phyloP scores from a whole-genome alignment of 176 grass and related monocot species.

The Lolium perenne region DNA sequence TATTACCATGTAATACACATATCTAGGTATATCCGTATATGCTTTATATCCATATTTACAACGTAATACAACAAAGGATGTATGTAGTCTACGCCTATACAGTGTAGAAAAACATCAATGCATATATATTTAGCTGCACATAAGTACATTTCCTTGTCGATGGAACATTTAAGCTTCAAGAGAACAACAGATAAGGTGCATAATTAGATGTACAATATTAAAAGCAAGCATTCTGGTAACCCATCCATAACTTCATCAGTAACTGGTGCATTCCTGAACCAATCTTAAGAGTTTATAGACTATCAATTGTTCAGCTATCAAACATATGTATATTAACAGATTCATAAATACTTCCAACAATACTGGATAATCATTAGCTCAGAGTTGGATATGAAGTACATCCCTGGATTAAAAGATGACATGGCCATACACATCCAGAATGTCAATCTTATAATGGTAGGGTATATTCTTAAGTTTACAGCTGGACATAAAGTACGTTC shows the following conservation, averaged over 20 bases:
- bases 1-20: not conserved
- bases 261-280: not conserved
- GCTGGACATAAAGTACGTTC: not conserved
- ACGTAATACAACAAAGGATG: not conserved
- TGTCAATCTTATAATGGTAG: not conserved
- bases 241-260: not conserved
- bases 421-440: not conserved
- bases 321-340: constrained; percentile 7
- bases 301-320: not conserved
- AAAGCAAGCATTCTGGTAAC: not conserved
- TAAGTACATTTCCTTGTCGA: not conserved
- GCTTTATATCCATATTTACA: constrained; percentile 1
- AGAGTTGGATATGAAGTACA: not conserved
- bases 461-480: not conserved
- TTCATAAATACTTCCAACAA: constrained; percentile 4
- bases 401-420: not conserved
- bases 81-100: not conserved
- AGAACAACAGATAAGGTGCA: not conserved
- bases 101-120: not conserved
- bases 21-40: not conserved
- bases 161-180: constrained; percentile 19
- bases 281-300: not conserved
- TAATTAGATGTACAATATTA: not conserved
- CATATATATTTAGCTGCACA: not conserved
- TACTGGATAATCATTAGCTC: not conserved